Evolutionary conservation across 495 filamentous ascomycete species (phyloP), one percentile per base, ranked within the genome.

Genomic region (Friedmanniomyces simplex): DNA sequence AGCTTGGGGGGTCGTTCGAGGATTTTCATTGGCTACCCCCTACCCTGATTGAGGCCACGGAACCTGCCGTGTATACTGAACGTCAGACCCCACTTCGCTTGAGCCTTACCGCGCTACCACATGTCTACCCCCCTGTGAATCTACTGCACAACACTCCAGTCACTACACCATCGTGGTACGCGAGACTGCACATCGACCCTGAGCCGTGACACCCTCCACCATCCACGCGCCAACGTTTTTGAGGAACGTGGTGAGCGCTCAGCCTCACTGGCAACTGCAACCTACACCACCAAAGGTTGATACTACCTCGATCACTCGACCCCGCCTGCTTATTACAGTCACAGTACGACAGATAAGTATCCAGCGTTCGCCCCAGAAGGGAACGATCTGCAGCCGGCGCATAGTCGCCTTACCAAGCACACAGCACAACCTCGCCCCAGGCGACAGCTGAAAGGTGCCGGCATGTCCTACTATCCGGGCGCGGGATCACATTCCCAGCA

Each of bases 401-500:
- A 52, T 34, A 13, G 30, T 53, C 56, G 49, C 30, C 54, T 46
- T 24, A 54, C 10, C 39, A 56, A 22, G 46, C 46, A 16, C 46
- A 24, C 22, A 49, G 46, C 24, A 25, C 25, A 21, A 39, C 45
- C 16, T 2, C 30, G n/a, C 10, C 5, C 28, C 3, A 3, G 18
- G 3, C 41, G n/a, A 2, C 42, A 36, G 12, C 47, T 25, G 18
- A 34, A n/a, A n/a, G n/a, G n/a, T n/a, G n/a, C n/a, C 28, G 22
- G 5, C 58, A 72, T 72, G 70, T 71, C 70, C 21, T 71, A 65
- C 58, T 72, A 64, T 46, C 70, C 70, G 30, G 70, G 70, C 24
- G 67, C 69, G 53, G 48, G 62, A 20, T 67, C 66, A 43, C 59
- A 69, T 42, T 49, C 62, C 50, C 57, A 59, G 30, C 54, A 62